Conservation (phyloP, 306 rosid species). For the Begonia fuchsioides region DNA sequence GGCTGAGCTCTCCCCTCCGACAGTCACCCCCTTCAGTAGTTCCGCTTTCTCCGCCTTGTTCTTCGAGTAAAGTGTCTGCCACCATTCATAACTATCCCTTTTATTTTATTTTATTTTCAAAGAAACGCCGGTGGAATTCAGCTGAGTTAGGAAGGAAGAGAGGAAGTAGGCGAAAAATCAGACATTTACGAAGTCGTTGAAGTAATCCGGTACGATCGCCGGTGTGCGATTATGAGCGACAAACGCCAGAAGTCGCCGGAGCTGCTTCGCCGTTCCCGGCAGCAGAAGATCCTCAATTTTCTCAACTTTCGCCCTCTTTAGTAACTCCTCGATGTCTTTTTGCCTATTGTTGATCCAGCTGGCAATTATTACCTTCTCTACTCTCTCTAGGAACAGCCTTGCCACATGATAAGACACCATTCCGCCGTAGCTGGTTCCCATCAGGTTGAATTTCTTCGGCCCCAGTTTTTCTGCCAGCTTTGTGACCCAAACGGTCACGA, state of each 20-base stretch:
- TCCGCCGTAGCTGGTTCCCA: constrained; percentile 76
- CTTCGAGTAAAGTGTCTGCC: constrained; percentile 55
- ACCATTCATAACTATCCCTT: not conserved
- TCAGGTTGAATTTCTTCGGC: constrained; percentile 27
- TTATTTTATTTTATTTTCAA: too few species aligned
- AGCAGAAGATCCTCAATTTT: too few species aligned
- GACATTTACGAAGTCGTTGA: too few species aligned
- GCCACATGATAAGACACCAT: constrained; percentile 58
- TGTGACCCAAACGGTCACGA: constrained; percentile 24
- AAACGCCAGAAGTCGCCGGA: too few species aligned
- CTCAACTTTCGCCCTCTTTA: too few species aligned
- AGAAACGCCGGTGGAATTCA: too few species aligned
- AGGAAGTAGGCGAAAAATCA: too few species aligned
- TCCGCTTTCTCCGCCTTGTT: constrained; percentile 66
- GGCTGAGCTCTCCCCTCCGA: constrained; percentile 34
- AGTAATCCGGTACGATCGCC: too few species aligned
- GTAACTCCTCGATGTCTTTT: constrained; percentile 28
- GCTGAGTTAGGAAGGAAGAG: too few species aligned
- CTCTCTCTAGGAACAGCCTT: constrained; percentile 34
- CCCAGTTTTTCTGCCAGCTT: constrained; percentile 39
- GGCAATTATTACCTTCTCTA: constrained; percentile 45
- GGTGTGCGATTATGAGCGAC: too few species aligned
- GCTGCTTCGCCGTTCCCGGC: too few species aligned
- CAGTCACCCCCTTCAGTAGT: constrained; percentile 46
- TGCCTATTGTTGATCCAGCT: constrained; percentile 62